Base-by-base conservation (phyloP, 345 rosid genomes). In the Turritis glabra region DNA sequence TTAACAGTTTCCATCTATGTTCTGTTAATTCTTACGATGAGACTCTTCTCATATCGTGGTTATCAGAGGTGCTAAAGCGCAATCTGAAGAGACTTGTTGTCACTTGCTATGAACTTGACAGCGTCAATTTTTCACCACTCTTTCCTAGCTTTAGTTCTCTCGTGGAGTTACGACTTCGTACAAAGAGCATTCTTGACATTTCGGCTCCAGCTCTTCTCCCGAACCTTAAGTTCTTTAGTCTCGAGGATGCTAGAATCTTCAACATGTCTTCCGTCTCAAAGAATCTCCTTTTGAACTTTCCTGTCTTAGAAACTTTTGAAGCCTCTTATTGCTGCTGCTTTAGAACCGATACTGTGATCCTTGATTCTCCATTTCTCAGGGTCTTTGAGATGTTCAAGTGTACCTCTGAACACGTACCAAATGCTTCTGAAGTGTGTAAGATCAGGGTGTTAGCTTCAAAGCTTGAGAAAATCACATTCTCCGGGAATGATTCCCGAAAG, bases 321-420 rank as follows among this genome's bases (percentile, higher is more conserved):
- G 70, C 56, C 53, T 52, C 64, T 51, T 2, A 25, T 53, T 44
- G 64, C 48, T n/a, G 25, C 17, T 64, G 35, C 27, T 64, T 73
- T 30, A 54, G 37, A 52, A 55, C 77, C 19, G 33, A 63, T n/a
- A 55, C 25, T n/a, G 17, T 66, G 3, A 37, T 48, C 4, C 22
- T 74, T 58, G 60, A 75, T 37, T 35, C 67, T 58, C 73, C 73
- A 18, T 26, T 33, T 27, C 78, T 66, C 29, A 66, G 25, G 33
- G 11, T 56, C 27, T 74, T 74, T 50, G 60, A 57, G 67, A 57
- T 57, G 67, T 23, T 48, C 29, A 25, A 57, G 13, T 74, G 72
- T 65, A 52, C 35, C 23, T 38, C 40, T 29, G 63, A 19, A 29
- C 62, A 55, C 7, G 69, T 55, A 30, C 78, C 66, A 8, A 46